phyloP scores from a whole-genome alignment of 371 early-diverging fungal genomes.

The Mortierella sp. region DNA sequence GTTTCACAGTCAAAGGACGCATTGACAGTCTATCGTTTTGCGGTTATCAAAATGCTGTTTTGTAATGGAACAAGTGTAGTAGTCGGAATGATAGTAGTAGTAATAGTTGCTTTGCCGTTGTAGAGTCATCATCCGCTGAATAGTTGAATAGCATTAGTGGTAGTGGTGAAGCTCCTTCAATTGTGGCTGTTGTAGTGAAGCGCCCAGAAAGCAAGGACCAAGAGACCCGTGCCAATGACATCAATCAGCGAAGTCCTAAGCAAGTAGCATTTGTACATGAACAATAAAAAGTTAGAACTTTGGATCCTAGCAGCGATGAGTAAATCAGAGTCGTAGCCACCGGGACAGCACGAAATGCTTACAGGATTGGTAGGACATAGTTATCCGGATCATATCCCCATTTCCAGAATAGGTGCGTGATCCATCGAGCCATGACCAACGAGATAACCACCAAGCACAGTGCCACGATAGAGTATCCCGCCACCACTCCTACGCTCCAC shows the following conservation, averaged over 20 bases:
- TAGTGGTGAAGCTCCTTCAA: too few species aligned
- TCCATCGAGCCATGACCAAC: conserved; percentile 63
- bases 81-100: too few species aligned
- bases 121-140: too few species aligned
- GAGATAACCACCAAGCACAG: conserved; percentile 56
- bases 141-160: too few species aligned
- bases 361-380: conserved; percentile 79
- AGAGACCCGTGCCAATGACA: conserved; percentile 64
- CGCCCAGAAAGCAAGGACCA: conserved; percentile 60
- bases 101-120: too few species aligned
- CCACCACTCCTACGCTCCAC: conserved; percentile 29
- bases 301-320: not conserved
- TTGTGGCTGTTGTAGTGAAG: conserved; percentile 2
- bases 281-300: not conserved
- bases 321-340: not conserved
- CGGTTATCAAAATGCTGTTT: too few species aligned
- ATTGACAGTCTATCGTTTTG: too few species aligned
- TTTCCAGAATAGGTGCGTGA: conserved; percentile 72
- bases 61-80: too few species aligned
- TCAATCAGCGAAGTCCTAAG: conserved; percentile 67
- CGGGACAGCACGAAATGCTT: too few species aligned
- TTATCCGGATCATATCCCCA: conserved; percentile 84
- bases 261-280: not conserved
- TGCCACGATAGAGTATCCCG: conserved; percentile 55
- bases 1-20: too few species aligned